A percentile compares a stretch with the other conserved stretches of the same genome.
Conservation (phyloP, 345 rosid species). For the Eucalyptus pumila region DNA sequence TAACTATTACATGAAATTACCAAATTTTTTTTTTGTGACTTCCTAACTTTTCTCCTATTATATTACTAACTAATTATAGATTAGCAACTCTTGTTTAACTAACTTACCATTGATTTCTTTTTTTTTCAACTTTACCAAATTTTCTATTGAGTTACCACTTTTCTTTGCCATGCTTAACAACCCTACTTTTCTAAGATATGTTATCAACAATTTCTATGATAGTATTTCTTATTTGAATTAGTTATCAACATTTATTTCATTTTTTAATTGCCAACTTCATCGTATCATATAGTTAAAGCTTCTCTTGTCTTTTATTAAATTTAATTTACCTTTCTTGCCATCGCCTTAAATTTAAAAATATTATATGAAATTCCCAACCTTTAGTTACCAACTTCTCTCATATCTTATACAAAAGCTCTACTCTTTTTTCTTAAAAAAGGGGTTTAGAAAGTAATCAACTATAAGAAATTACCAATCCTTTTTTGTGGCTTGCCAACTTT, state of each 20-base stretch:
- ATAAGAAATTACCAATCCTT: background rate
- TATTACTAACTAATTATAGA: background rate
- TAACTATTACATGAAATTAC: background rate
- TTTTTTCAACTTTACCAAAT: no score
- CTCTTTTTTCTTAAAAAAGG: no score
- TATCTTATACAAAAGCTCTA: no score
- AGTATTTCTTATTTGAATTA: background rate
- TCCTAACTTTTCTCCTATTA: background rate
- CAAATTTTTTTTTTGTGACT: background rate
- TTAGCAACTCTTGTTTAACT: background rate
- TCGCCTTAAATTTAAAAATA: no score
- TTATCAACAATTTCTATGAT: background rate
- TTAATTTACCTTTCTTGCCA: no score
- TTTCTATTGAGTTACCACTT: background rate
- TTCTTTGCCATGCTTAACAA: background rate
- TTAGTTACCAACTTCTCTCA: background rate
- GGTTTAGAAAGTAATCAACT: background rate
- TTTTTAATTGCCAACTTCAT: no score
- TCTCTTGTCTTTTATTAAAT: no score
- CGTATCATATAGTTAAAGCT: no score
- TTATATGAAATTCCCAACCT: no score
- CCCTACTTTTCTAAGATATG: background rate
- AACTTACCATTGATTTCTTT: no score
- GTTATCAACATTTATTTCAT: background rate
- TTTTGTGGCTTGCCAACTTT: no score